These are phyloP conservation scores for Didymella glomerata DNA, from an alignment of 2,329 filamentous ascomycete genomes.

Conservation along the genomic window DNA sequence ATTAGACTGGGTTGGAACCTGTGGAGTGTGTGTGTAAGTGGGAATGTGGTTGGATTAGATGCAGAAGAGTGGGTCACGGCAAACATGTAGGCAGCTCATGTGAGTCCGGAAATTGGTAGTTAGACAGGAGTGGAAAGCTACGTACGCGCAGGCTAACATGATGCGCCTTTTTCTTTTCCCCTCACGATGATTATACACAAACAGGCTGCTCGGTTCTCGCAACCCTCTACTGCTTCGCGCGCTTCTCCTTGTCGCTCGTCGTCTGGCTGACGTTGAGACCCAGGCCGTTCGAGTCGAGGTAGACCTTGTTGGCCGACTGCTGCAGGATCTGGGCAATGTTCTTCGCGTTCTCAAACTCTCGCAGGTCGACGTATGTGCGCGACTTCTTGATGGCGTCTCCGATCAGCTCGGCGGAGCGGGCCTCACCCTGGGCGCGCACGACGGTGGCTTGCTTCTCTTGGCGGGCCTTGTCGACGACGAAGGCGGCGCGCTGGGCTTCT, in stretches of 20 bases:
- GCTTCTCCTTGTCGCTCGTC: conserved; percentile 51
- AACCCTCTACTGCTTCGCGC: conserved; percentile 35
- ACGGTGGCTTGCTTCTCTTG: conserved; percentile 99
- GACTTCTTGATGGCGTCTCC: conserved; percentile 99
- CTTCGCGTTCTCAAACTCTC: conserved; percentile 96
- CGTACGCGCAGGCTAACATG: conserved; percentile 30
- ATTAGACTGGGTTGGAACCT: too few relatives aligned
- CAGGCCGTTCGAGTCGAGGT: conserved; percentile 88
- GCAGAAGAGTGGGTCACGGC: neutral
- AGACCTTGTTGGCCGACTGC: conserved; percentile 90
- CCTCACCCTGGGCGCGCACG: conserved; percentile 98
- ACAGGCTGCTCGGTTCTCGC: neutral
- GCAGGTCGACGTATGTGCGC: conserved; percentile 93
- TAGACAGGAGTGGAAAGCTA: conserved; percentile 49
- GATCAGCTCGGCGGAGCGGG: conserved; percentile 95
- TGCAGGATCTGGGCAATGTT: conserved; percentile 88
- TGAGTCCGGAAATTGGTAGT: conserved; percentile 27
- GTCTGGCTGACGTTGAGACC: conserved; percentile 80
- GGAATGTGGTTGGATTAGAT: too few relatives aligned
- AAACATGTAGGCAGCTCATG: neutral
- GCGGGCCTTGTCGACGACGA: conserved; percentile 97
- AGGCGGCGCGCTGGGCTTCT: conserved; percentile 95
- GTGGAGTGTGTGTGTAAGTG: too few relatives aligned
- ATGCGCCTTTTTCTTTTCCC: conserved; percentile 19
- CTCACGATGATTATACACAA: conserved; percentile 37